A percentile compares a stretch with the other conserved stretches of the same genome.
phyloP scores from a whole-genome alignment of 176 grass and related monocot genomes.

The Thalia dealbata region DNA sequence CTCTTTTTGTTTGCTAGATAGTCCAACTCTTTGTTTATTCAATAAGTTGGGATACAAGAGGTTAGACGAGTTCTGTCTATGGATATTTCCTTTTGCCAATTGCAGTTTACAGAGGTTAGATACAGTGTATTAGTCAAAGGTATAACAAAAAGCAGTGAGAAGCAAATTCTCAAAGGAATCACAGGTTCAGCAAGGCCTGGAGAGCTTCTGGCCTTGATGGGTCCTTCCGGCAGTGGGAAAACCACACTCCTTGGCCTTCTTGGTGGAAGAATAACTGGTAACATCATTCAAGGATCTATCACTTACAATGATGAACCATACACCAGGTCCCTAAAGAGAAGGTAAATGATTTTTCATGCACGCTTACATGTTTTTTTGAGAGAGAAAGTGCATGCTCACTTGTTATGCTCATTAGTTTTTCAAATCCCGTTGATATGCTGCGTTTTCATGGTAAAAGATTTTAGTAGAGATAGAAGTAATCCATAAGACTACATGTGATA shows the following conservation, averaged over 20 bases:
- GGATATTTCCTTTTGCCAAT: background rate
- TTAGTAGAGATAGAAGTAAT: no score
- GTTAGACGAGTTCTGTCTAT: background rate
- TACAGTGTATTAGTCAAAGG: slow-evolving; percentile 57
- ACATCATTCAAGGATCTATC: slow-evolving; percentile 45
- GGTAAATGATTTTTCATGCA: slow-evolving; percentile 24
- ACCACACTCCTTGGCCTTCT: slow-evolving; percentile 89
- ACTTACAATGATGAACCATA: slow-evolving; percentile 76
- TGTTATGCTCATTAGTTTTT: background rate
- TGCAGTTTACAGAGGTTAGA: slow-evolving; percentile 82
- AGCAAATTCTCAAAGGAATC: slow-evolving; percentile 65
- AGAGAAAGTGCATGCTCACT: no score
- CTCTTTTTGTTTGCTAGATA: no score
- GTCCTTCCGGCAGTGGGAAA: slow-evolving; percentile 88
- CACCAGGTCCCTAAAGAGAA: slow-evolving; percentile 81
- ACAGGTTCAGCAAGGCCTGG: slow-evolving; percentile 65
- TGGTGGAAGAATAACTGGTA: slow-evolving; percentile 41
- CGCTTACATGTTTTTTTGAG: background rate
- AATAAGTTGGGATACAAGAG: no score
- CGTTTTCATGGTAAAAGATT: no score
- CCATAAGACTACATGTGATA: background rate
- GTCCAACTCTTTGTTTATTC: no score
- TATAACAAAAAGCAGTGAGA: slow-evolving; percentile 19
- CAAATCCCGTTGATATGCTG: background rate
- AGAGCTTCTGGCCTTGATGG: slow-evolving; percentile 86